Evolutionary conservation across 192 early-diverging fungal species (phyloP).

Genomic region (Backusella mclennaniae): DNA sequence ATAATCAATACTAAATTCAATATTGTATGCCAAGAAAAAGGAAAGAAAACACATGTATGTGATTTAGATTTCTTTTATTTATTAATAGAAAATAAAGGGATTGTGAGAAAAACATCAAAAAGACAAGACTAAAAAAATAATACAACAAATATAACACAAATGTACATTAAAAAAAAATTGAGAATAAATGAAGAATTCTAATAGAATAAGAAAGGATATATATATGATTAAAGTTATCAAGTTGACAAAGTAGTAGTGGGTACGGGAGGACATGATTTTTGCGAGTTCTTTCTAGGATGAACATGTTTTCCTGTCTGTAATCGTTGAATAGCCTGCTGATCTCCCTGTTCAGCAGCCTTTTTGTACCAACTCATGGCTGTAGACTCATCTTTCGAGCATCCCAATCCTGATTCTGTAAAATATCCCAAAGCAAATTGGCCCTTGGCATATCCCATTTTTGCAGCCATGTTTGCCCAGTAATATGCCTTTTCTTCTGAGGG

Average conservation of each 20-base stretch:
- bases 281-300: background rate
- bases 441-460: background rate
- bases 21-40: background rate
- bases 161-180: background rate
- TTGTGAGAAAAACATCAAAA: background rate
- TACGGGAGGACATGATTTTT: background rate
- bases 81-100: background rate
- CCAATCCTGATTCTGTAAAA: background rate
- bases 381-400: background rate
- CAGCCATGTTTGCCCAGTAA: conserved; percentile 36
- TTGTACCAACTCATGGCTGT: background rate
- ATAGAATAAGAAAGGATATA: background rate
- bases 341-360: background rate
- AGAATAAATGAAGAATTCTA: background rate
- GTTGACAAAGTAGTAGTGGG: background rate
- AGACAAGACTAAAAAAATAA: background rate
- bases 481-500: conserved; percentile 39
- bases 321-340: background rate
- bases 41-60: background rate
- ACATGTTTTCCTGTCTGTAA: background rate
- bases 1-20: background rate
- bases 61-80: background rate
- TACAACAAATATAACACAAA: background rate
- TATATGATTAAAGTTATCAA: background rate
- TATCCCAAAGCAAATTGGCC: background rate